A percentile compares a stretch with the other conserved stretches of the same genome.
phyloP scores from a whole-genome alignment of 768 basidiomycete species.

The Podaxis carcinomalis region DNA sequence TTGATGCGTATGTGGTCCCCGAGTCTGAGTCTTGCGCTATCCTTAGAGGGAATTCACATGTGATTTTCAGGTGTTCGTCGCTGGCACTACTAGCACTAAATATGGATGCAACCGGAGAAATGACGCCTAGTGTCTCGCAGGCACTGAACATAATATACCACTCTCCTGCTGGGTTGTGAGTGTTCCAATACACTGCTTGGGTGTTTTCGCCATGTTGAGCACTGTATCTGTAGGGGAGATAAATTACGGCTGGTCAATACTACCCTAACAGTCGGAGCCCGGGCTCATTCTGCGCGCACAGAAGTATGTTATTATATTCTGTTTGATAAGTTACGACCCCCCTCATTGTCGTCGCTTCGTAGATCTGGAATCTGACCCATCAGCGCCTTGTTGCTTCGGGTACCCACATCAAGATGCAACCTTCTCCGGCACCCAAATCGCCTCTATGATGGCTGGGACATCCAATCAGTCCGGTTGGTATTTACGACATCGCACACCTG shows the following conservation, averaged over 20 bases:
- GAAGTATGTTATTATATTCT: slow-evolving; percentile 31
- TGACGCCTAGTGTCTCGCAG: slow-evolving; percentile 39
- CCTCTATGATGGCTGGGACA: slow-evolving; percentile 16
- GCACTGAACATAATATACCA: slow-evolving; percentile 51
- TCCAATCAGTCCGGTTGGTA: background rate
- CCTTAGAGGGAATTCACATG: background rate
- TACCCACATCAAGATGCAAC: slow-evolving; percentile 51
- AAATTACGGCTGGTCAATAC: slow-evolving; percentile 47
- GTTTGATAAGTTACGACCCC: background rate
- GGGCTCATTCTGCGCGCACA: slow-evolving; percentile 42
- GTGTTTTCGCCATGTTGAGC: background rate
- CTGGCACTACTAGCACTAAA: slow-evolving; percentile 37
- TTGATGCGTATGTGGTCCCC: slow-evolving; percentile 41
- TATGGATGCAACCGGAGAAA: slow-evolving; percentile 20
- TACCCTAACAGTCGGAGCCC: slow-evolving; percentile 44
- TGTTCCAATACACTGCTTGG: background rate
- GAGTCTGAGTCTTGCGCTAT: background rate
- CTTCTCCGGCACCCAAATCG: slow-evolving; percentile 31
- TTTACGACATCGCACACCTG: too few species aligned
- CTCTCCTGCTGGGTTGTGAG: slow-evolving; percentile 49
- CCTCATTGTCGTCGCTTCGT: background rate
- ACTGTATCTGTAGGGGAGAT: slow-evolving; percentile 37
- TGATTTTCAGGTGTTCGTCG: slow-evolving; percentile 41
- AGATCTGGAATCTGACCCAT: slow-evolving; percentile 57
- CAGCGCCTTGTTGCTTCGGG: slow-evolving; percentile 52